Evolutionary conservation across 2,329 filamentous ascomycete genomes (phyloP).

Genomic region (Geosmithia putterillii): DNA sequence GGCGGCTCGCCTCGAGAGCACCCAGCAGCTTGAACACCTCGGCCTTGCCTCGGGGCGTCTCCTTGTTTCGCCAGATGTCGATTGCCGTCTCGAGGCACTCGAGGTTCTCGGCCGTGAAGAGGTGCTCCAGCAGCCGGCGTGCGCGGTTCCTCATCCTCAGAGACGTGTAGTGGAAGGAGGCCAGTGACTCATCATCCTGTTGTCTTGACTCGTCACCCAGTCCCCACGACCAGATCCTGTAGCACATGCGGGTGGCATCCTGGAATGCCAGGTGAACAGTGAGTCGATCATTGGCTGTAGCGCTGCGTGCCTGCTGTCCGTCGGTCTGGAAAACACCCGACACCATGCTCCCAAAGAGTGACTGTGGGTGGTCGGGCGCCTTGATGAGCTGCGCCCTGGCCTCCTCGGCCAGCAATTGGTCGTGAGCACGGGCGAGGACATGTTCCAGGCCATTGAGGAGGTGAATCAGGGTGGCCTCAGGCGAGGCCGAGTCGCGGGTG

Average conservation of each 20-base stretch:
- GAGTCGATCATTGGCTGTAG: slow-evolving; percentile 83
- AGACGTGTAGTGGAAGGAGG: slow-evolving; percentile 85
- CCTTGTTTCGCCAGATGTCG: slow-evolving; percentile 60
- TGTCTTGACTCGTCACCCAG: slow-evolving; percentile 44
- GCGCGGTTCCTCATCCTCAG: slow-evolving; percentile 83
- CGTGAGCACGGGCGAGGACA: slow-evolving; percentile 76
- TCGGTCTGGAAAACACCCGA: slow-evolving; percentile 82
- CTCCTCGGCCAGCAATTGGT: slow-evolving; percentile 68
- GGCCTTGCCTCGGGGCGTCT: slow-evolving; percentile 33
- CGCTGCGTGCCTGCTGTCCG: slow-evolving; percentile 60
- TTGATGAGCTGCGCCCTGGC: slow-evolving; percentile 56
- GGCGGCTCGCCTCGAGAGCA: slow-evolving; percentile 80
- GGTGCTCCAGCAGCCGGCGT: slow-evolving; percentile 75
- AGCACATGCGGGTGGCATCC: slow-evolving; percentile 85
- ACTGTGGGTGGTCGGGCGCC: slow-evolving; percentile 69
- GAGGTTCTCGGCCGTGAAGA: slow-evolving; percentile 83
- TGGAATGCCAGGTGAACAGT: slow-evolving; percentile 95
- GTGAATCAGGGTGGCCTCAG: slow-evolving; percentile 66
- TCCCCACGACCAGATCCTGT: slow-evolving; percentile 92
- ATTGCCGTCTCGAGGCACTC: slow-evolving; percentile 90
- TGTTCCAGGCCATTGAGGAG: slow-evolving; percentile 89
- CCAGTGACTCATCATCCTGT: slow-evolving; percentile 55
- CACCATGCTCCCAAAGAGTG: slow-evolving; percentile 90
- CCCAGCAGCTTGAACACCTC: slow-evolving; percentile 79
- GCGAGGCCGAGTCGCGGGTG: slow-evolving; percentile 20